Percentiles rank a stretch among this genome's conserved stretches.
Evolutionary conservation across 495 filamentous ascomycete genomes (phyloP).

Genomic region (Stereocaulon alpinum): DNA sequence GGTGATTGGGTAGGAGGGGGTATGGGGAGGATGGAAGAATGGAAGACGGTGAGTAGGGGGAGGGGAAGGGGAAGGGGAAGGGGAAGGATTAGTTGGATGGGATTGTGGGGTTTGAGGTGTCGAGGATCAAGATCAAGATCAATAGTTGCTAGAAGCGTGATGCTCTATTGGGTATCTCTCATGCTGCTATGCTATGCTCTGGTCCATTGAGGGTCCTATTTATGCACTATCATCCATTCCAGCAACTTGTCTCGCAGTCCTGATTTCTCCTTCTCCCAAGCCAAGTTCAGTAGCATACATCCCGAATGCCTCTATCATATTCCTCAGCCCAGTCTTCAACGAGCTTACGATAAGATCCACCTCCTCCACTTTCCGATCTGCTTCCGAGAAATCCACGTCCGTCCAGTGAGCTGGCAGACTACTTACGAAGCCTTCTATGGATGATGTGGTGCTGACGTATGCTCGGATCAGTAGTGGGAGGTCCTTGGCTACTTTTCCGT

Average conservation of each 20-base stretch:
- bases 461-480: constrained; percentile 61
- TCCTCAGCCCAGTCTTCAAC: constrained; percentile 48
- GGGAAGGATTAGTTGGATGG: too few relatives aligned
- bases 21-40: too few relatives aligned
- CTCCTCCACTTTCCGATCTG: constrained; percentile 39
- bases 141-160: too few relatives aligned
- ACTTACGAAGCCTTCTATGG: constrained; percentile 56
- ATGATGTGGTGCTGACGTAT: constrained; percentile 54
- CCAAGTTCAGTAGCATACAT: constrained; percentile 57
- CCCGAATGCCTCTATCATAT: constrained; percentile 57
- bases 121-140: too few relatives aligned
- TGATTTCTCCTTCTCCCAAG: constrained; percentile 54
- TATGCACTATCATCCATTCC: constrained; percentile 20
- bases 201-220: neutral
- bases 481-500: constrained; percentile 72
- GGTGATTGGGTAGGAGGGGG: too few relatives aligned
- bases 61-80: too few relatives aligned
- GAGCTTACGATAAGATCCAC: constrained; percentile 51
- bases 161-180: neutral
- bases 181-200: neutral
- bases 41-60: too few relatives aligned
- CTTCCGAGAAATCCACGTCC: constrained; percentile 49
- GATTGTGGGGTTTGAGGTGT: too few relatives aligned
- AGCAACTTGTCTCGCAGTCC: constrained; percentile 55
- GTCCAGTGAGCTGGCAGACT: constrained; percentile 68